Conservation (phyloP, 805 yeast species). For the Yarrowia porcina region DNA sequence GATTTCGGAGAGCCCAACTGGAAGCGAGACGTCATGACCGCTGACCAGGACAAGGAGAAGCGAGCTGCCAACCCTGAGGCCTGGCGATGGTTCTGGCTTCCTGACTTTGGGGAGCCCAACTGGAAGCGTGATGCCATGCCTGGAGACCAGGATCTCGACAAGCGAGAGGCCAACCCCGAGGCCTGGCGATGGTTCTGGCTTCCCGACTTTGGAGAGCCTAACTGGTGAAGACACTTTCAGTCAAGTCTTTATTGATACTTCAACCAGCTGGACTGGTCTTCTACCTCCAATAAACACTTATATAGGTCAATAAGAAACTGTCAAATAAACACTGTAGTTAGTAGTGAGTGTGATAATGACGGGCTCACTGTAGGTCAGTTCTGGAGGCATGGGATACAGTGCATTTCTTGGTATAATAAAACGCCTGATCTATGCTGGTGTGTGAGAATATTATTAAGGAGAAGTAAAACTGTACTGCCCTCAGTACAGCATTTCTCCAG, state of each 20-base stretch:
- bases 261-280: conserved; percentile 8
- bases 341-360: too few relatives aligned
- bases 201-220: conserved; percentile 10
- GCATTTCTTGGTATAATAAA: too few relatives aligned
- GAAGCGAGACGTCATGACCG: conserved; percentile 6
- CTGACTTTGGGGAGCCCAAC: conserved; percentile 9
- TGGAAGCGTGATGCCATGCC: conserved; percentile 20
- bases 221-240: neutral
- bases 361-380: too few relatives aligned
- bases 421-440: neutral
- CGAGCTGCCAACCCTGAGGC: conserved; percentile 9
- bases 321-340: too few relatives aligned
- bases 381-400: too few relatives aligned
- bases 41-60: neutral
- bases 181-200: conserved; percentile 8
- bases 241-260: neutral
- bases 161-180: conserved; percentile 9
- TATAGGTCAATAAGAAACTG: too few relatives aligned
- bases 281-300: too few relatives aligned
- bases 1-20: conserved; percentile 9
- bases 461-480: too few relatives aligned
- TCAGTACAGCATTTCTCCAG: too few relatives aligned
- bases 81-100: conserved; percentile 16
- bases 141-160: neutral
- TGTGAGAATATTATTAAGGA: neutral